These are phyloP conservation scores for Trifolium pratense DNA, from an alignment of 306 rosid genomes.

Conservation along the genomic window DNA sequence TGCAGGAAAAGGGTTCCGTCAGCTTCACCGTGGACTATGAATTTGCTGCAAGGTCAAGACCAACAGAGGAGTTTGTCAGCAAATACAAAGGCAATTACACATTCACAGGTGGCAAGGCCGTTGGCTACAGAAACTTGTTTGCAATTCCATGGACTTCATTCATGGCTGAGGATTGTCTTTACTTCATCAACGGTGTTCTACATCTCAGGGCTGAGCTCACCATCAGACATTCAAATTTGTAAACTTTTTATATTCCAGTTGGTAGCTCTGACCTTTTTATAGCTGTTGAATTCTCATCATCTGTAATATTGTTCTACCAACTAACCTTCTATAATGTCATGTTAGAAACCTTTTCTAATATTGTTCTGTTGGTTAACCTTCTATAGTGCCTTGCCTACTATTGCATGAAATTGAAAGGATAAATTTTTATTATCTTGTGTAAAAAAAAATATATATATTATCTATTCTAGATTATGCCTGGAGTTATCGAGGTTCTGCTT, in stretches of 20 bases:
- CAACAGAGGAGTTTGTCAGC: slow-evolving; percentile 78
- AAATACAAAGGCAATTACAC: slow-evolving; percentile 97
- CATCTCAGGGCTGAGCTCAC: slow-evolving; percentile 97
- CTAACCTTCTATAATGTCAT: slow-evolving; percentile 1
- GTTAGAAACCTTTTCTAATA: too few species aligned
- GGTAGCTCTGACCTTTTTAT: slow-evolving; percentile 34
- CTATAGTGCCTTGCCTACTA: too few species aligned
- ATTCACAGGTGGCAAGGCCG: slow-evolving; percentile 97
- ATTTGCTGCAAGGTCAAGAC: slow-evolving; percentile 87
- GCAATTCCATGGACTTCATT: slow-evolving; percentile 84
- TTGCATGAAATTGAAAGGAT: slow-evolving; percentile 12
- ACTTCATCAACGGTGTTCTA: slow-evolving; percentile 89
- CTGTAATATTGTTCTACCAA: background rate
- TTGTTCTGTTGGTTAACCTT: slow-evolving; percentile 15
- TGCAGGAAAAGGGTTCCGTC: slow-evolving; percentile 97
- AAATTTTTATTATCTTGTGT: too few species aligned
- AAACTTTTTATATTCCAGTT: slow-evolving; percentile 29
- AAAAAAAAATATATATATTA: too few species aligned
- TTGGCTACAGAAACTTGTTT: slow-evolving; percentile 90
- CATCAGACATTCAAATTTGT: slow-evolving; percentile 50
- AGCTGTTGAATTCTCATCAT: background rate
- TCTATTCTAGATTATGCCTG: slow-evolving; percentile 8
- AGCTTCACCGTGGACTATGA: slow-evolving; percentile 94
- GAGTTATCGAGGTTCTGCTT: background rate
- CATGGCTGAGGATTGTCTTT: slow-evolving; percentile 82